These are phyloP conservation scores for Silene latifolia DNA, from an alignment of 148 eudicot genomes.

Conservation along the genomic window DNA sequence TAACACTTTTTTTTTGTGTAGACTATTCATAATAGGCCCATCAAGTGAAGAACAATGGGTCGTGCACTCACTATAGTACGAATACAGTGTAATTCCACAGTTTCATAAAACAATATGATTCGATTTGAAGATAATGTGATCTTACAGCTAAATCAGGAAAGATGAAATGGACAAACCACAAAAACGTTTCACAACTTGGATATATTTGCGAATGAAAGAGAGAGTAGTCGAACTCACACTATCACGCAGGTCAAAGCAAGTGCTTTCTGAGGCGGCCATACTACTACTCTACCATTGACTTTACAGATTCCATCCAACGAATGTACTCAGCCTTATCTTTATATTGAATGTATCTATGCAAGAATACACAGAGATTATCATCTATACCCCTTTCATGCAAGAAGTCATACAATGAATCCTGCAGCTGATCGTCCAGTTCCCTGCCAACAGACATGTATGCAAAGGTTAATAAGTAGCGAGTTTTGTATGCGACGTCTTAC, in stretches of 20 bases:
- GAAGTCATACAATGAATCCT: constrained; percentile 63
- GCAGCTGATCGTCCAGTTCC: constrained; percentile 85
- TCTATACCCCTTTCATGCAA: constrained; percentile 80
- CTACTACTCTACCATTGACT: constrained; percentile 48
- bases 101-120: not conserved
- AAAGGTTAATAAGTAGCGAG: constrained; percentile 3
- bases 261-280: not conserved
- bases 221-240: not conserved
- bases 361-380: constrained; percentile 61
- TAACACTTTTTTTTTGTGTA: not conserved
- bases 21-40: not conserved
- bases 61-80: not conserved
- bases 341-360: constrained; percentile 56
- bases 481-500: not conserved
- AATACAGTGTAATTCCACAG: not conserved
- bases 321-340: constrained; percentile 65
- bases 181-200: not conserved
- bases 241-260: not conserved
- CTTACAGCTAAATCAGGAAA: not conserved
- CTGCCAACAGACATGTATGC: constrained; percentile 37
- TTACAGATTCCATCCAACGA: constrained; percentile 71
- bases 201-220: not conserved
- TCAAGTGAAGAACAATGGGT: not conserved
- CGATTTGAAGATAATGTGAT: not conserved
- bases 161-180: not conserved